phyloP scores from a whole-genome alignment of 148 eudicot species.

The Cornus controversa region DNA sequence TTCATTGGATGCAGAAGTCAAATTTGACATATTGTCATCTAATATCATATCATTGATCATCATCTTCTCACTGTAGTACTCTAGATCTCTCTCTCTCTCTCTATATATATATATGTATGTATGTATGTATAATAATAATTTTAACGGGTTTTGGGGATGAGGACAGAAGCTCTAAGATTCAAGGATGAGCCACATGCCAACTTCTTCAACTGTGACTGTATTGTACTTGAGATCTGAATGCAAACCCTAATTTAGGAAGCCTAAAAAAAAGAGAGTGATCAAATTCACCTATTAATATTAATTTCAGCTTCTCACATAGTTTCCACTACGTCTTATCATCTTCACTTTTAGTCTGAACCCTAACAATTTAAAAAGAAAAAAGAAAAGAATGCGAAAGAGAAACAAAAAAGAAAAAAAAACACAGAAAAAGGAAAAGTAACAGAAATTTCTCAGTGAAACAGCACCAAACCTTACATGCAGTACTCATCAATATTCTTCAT shows the following conservation, averaged over 20 bases:
- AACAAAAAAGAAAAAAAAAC: background rate
- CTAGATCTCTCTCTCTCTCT: constrained; percentile 1
- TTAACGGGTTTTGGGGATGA: background rate
- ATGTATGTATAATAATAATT: background rate
- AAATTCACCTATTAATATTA: background rate
- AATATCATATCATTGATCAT: constrained; percentile 50
- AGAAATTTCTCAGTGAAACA: constrained; percentile 8
- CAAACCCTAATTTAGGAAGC: constrained; percentile 20
- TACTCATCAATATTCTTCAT: constrained; percentile 19
- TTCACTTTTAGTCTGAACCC: too few relatives aligned
- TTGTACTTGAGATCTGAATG: constrained; percentile 18
- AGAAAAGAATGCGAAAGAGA: constrained; percentile 10
- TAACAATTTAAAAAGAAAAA: background rate
- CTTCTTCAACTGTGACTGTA: background rate
- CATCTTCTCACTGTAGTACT: constrained; percentile 2
- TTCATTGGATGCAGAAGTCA: constrained; percentile 72
- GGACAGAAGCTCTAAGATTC: background rate
- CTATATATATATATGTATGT: background rate
- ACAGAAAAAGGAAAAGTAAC: background rate
- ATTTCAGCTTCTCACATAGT: background rate
- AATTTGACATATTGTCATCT: constrained; percentile 66
- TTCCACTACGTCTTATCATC: background rate
- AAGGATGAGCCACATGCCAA: constrained; percentile 11
- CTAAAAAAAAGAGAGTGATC: constrained; percentile 4
- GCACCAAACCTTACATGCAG: constrained; percentile 1